Conservation (phyloP, 2,329 filamentous ascomycete species). For the Penicillium hesseltinei region DNA sequence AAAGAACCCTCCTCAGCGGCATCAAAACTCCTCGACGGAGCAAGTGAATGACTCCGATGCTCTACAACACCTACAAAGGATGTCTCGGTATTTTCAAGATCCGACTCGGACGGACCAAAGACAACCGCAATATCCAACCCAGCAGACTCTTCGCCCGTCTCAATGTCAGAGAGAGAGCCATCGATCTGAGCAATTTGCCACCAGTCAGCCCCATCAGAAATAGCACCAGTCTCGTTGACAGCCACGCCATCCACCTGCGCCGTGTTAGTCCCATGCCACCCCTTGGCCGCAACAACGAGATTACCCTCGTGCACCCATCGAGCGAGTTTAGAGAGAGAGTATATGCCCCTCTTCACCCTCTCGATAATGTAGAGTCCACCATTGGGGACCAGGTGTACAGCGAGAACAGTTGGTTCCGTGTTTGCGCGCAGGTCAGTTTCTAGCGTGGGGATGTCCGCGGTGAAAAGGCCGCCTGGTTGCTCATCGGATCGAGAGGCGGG, state of each 20-base stretch:
- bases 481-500: constrained; percentile 27
- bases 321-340: constrained; percentile 39
- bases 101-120: constrained; percentile 25
- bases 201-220: constrained; percentile 28
- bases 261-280: constrained; percentile 21
- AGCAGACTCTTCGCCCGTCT: constrained; percentile 21
- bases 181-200: constrained; percentile 37
- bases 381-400: constrained; percentile 30
- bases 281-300: constrained; percentile 39
- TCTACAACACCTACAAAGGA: constrained; percentile 24
- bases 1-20: constrained; percentile 2
- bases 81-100: constrained; percentile 2
- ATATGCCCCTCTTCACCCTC: constrained; percentile 40
- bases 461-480: constrained; percentile 38
- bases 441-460: constrained; percentile 37
- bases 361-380: constrained; percentile 41
- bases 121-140: constrained; percentile 31
- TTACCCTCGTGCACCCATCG: constrained; percentile 39
- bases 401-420: constrained; percentile 33
- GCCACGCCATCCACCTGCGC: constrained; percentile 3
- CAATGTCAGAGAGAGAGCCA: constrained; percentile 25
- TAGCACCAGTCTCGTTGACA: not conserved
- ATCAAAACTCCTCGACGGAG: constrained; percentile 5
- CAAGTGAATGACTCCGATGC: constrained; percentile 16
- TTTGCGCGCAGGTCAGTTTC: constrained; percentile 30